Percentiles rank a stretch among this genome's conserved stretches.
These are phyloP conservation scores for Rhizopus delemar DNA, from an alignment of 371 early-diverging fungal genomes.

Conservation along the genomic window DNA sequence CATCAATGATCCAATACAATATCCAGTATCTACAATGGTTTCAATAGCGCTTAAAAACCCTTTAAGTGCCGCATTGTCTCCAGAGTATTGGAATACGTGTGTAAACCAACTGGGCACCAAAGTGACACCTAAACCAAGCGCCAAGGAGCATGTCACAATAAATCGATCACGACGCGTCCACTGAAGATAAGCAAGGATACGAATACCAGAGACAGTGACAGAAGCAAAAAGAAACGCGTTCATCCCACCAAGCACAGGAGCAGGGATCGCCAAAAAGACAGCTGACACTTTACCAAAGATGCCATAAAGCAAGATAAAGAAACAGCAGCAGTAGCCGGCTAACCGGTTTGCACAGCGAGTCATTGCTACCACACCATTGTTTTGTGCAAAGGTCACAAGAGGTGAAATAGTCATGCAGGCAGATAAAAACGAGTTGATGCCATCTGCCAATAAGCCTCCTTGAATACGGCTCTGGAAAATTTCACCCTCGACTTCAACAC, in stretches of 20 bases:
- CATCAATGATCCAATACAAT: constrained; percentile 54
- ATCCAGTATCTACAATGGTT: constrained; percentile 60
- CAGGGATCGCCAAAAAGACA: constrained; percentile 58
- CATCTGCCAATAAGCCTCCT: constrained; percentile 68
- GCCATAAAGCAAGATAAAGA: constrained; percentile 60
- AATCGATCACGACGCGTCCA: constrained; percentile 71
- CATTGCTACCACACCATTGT: constrained; percentile 65
- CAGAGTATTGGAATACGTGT: constrained; percentile 57
- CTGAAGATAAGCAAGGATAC: constrained; percentile 59
- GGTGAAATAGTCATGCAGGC: constrained; percentile 63
- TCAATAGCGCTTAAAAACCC: constrained; percentile 59
- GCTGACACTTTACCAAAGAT: constrained; percentile 67
- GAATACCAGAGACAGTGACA: constrained; percentile 65
- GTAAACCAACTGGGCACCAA: constrained; percentile 60
- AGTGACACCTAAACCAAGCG: constrained; percentile 59
- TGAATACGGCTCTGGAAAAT: constrained; percentile 61
- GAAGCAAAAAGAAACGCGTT: constrained; percentile 64
- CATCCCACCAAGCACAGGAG: constrained; percentile 62
- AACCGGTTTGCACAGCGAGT: constrained; percentile 64
- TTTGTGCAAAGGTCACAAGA: constrained; percentile 64
- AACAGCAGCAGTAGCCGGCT: constrained; percentile 64
- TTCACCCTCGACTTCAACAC: constrained; percentile 63
- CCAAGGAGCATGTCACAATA: constrained; percentile 52
- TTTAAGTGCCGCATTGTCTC: constrained; percentile 45
- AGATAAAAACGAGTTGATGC: constrained; percentile 55